phyloP scores from a whole-genome alignment of 2,329 filamentous ascomycete genomes.

The Raffaelea ambrosiae region DNA sequence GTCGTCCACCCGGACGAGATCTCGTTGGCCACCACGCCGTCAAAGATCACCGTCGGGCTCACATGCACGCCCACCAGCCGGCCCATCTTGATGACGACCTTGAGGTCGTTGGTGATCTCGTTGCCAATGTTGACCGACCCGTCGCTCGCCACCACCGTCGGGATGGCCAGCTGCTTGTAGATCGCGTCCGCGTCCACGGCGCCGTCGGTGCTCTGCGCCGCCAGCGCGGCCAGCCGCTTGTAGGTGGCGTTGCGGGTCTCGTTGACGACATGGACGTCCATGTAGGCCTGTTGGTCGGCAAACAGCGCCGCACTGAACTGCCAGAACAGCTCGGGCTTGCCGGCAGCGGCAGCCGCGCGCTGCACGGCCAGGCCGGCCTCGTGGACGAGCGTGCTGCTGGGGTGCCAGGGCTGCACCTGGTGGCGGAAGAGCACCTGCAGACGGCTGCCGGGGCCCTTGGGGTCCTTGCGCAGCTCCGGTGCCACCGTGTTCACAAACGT shows the following conservation, averaged over 20 bases:
- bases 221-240: conserved; percentile 67
- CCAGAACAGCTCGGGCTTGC: conserved; percentile 63
- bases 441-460: conserved; percentile 37
- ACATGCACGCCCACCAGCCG: conserved; percentile 79
- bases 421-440: conserved; percentile 79
- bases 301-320: conserved; percentile 63
- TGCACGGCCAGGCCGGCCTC: conserved; percentile 81
- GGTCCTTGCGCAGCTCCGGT: conserved; percentile 54
- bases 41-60: conserved; percentile 80
- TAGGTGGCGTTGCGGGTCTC: conserved; percentile 84
- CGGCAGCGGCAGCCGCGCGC: conserved; percentile 35
- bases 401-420: conserved; percentile 93
- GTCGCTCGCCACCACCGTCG: conserved; percentile 56
- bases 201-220: conserved; percentile 58
- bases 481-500: conserved; percentile 61
- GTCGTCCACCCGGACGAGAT: conserved; percentile 71
- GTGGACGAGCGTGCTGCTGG: conserved; percentile 69
- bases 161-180: conserved; percentile 59
- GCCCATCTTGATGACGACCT: conserved; percentile 72
- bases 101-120: conserved; percentile 74
- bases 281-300: conserved; percentile 63
- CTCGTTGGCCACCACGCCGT: conserved; percentile 72
- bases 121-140: conserved; percentile 73
- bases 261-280: conserved; percentile 75
- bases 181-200: conserved; percentile 64